Evolutionary conservation across 2,329 filamentous ascomycete genomes (phyloP).

Genomic region (Trichoderma sp.): DNA sequence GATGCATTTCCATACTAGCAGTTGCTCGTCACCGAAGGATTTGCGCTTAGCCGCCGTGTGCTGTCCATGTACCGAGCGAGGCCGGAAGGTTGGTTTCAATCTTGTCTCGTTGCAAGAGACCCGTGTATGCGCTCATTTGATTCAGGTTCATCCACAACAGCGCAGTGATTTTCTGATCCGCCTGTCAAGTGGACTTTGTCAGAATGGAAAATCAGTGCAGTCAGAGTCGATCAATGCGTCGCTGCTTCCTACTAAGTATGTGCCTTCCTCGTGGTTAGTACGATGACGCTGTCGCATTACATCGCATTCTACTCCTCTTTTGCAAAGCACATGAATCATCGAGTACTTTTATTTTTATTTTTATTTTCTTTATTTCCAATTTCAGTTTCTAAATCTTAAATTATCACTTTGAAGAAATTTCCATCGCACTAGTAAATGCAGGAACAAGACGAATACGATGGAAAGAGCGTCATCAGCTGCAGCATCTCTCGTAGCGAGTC

Average conservation of each 20-base stretch:
- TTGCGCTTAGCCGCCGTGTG: not conserved
- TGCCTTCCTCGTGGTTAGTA: not conserved
- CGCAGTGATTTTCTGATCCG: not conserved
- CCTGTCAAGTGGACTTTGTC: not conserved
- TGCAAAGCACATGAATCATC: not conserved
- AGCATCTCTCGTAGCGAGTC: not conserved
- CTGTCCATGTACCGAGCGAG: not conserved
- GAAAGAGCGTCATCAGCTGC: not conserved
- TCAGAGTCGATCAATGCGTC: not conserved
- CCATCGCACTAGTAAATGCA: not conserved
- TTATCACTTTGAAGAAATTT: not conserved
- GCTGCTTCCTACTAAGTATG: not conserved
- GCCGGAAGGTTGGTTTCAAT: not conserved
- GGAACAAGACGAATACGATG: not conserved
- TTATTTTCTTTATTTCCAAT: not conserved
- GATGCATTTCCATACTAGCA: not conserved
- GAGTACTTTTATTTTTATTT: not conserved
- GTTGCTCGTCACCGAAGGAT: not conserved
- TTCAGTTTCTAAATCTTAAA: not conserved
- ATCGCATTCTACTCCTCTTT: not conserved
- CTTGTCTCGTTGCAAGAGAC: not conserved
- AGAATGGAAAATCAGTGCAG: too few relatives aligned
- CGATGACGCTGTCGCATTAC: not conserved
- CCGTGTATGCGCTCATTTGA: not conserved
- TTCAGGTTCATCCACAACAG: not conserved